These are phyloP conservation scores for Pestalotiopsis sp. DNA, from an alignment of 2,329 filamentous ascomycete species.

Conservation along the genomic window DNA sequence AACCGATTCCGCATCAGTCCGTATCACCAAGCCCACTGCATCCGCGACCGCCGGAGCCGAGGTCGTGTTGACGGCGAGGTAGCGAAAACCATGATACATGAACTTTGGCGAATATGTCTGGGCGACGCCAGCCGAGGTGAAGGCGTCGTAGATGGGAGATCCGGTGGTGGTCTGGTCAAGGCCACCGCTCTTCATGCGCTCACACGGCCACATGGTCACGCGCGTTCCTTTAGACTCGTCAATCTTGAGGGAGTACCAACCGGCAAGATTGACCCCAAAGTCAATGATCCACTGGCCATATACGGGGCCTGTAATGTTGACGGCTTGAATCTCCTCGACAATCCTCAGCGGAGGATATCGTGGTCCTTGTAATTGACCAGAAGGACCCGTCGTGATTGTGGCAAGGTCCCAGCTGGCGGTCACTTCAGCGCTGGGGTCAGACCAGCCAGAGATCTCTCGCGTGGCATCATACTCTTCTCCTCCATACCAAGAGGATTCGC, in stretches of 20 bases:
- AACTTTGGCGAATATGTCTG: neutral
- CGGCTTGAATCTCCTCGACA: neutral
- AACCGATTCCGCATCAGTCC: neutral
- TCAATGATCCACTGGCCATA: neutral
- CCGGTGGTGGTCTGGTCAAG: neutral
- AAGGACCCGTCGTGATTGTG: neutral
- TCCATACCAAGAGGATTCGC: neutral
- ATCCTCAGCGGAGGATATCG: neutral
- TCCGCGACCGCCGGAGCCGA: neutral
- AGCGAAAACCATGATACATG: neutral
- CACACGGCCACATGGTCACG: neutral
- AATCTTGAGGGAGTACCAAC: neutral
- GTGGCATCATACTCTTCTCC: conserved; percentile 1
- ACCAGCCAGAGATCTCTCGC: neutral
- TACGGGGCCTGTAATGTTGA: neutral
- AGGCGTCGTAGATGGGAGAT: neutral
- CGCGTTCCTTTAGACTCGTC: neutral
- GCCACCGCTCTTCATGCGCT: neutral
- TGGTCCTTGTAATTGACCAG: neutral
- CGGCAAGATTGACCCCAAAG: neutral
- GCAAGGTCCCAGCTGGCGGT: neutral
- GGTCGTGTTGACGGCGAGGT: neutral
- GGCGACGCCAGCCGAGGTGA: neutral
- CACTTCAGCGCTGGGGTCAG: neutral
- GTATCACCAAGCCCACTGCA: neutral